phyloP scores from a whole-genome alignment of 2,329 filamentous ascomycete genomes.

The Knoxdaviesia capensis region DNA sequence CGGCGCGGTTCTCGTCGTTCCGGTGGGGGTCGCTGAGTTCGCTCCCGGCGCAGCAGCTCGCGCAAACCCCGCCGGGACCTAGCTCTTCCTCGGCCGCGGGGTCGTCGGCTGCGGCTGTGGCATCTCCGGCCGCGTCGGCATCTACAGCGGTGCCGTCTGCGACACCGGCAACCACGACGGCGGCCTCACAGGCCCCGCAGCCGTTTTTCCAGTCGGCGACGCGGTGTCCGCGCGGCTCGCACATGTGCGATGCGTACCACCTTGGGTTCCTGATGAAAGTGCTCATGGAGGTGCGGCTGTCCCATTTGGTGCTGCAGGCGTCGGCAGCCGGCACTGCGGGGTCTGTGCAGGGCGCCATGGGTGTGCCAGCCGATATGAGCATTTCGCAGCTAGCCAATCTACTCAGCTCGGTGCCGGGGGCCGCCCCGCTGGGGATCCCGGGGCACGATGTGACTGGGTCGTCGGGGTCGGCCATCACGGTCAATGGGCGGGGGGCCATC shows the following conservation, averaged over 20 bases:
- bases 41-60: too few species aligned
- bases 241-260: slow-evolving; percentile 29
- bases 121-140: neutral
- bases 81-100: too few species aligned
- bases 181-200: slow-evolving; percentile 7
- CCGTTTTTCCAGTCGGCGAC: slow-evolving; percentile 13
- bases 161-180: slow-evolving; percentile 5
- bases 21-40: too few species aligned
- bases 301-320: slow-evolving; percentile 18
- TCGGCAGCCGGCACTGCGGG: slow-evolving; percentile 1
- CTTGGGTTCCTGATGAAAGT: slow-evolving; percentile 33
- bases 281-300: slow-evolving; percentile 24
- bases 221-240: slow-evolving; percentile 27
- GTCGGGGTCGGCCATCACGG: slow-evolving; percentile 20
- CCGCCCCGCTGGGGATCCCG: slow-evolving; percentile 17
- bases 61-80: too few species aligned
- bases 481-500: slow-evolving; percentile 10
- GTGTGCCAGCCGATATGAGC: too few species aligned
- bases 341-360: too few species aligned
- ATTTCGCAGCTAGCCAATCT: slow-evolving; percentile 3
- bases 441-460: slow-evolving; percentile 23
- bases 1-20: too few species aligned
- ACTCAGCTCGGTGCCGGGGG: slow-evolving; percentile 1
- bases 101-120: too few species aligned
- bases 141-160: slow-evolving; percentile 3